Evolutionary conservation across 2,329 filamentous ascomycete species (phyloP).

Genomic region (Paraphaeosphaeria sporulosa): DNA sequence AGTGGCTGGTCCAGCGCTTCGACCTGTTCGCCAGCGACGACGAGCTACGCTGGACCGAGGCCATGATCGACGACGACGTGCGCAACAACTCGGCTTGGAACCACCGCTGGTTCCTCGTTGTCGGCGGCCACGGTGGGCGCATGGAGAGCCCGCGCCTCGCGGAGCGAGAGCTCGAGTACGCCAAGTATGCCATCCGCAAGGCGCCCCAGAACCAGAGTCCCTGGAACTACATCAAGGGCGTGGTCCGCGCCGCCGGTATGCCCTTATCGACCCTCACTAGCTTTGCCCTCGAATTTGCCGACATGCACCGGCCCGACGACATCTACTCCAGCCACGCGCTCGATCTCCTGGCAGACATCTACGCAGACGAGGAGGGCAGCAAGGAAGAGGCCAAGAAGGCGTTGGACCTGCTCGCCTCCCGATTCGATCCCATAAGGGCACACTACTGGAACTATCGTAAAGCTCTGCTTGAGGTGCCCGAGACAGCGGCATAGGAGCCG

Average conservation of each 20-base stretch:
- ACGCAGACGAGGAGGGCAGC: conserved; percentile 60
- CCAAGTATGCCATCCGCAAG: conserved; percentile 73
- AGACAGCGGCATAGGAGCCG: conserved; percentile 29
- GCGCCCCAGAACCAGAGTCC: conserved; percentile 94
- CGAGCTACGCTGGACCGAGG: conserved; percentile 75
- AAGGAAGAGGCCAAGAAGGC: conserved; percentile 71
- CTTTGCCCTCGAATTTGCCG: conserved; percentile 63
- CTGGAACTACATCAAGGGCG: conserved; percentile 90
- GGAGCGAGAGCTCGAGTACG: conserved; percentile 74
- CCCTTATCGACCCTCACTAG: conserved; percentile 58
- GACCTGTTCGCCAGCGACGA: conserved; percentile 60
- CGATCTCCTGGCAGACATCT: conserved; percentile 76
- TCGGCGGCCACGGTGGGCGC: conserved; percentile 62
- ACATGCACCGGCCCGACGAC: conserved; percentile 56
- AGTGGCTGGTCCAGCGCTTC: conserved; percentile 75
- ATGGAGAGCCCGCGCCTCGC: conserved; percentile 63
- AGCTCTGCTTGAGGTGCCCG: conserved; percentile 35
- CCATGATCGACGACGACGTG: conserved; percentile 79
- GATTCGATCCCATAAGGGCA: conserved; percentile 88
- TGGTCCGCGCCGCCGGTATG: conserved; percentile 70
- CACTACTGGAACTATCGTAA: conserved; percentile 92
- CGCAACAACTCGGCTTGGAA: conserved; percentile 98
- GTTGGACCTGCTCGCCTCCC: conserved; percentile 76
- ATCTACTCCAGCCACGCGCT: conserved; percentile 70
- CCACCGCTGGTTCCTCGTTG: conserved; percentile 93